Conservation (phyloP, 352 stramenopile genomes). For the Pythium myriotylum region DNA sequence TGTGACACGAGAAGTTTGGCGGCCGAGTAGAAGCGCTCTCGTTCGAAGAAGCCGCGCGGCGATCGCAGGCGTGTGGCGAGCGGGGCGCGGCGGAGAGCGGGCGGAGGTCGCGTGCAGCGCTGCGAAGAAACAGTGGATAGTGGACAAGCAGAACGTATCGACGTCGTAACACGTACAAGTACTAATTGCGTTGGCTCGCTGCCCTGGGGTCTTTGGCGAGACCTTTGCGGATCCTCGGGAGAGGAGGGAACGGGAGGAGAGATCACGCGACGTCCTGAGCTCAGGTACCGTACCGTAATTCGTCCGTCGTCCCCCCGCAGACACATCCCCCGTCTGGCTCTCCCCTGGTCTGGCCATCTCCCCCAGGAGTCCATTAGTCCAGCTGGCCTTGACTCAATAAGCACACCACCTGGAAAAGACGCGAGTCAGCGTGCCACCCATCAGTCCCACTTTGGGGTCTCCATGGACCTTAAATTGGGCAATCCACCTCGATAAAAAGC, state of each 20-base stretch:
- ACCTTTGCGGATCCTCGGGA: too few species aligned
- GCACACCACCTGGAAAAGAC: too few species aligned
- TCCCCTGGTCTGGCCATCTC: neutral
- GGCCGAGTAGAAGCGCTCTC: neutral
- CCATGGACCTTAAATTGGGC: too few species aligned
- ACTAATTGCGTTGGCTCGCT: constrained; percentile 7
- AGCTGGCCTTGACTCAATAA: too few species aligned
- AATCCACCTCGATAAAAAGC: too few species aligned
- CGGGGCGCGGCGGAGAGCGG: neutral
- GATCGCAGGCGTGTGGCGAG: constrained; percentile 16
- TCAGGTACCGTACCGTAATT: too few species aligned
- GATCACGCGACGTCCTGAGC: neutral
- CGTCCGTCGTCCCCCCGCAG: too few species aligned
- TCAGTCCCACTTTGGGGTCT: too few species aligned
- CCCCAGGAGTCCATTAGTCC: too few species aligned
- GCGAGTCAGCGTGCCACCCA: too few species aligned
- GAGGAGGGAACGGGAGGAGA: too few species aligned
- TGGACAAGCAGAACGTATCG: constrained; percentile 19
- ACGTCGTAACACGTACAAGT: constrained; percentile 28
- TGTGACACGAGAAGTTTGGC: too few species aligned
- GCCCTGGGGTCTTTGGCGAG: neutral
- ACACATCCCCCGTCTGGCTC: neutral
- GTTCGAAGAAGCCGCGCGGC: neutral
- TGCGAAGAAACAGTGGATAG: constrained; percentile 10
- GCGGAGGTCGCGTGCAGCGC: neutral